Evolutionary conservation across 345 rosid species (phyloP).

Genomic region (Arabidopsis arenosa): DNA sequence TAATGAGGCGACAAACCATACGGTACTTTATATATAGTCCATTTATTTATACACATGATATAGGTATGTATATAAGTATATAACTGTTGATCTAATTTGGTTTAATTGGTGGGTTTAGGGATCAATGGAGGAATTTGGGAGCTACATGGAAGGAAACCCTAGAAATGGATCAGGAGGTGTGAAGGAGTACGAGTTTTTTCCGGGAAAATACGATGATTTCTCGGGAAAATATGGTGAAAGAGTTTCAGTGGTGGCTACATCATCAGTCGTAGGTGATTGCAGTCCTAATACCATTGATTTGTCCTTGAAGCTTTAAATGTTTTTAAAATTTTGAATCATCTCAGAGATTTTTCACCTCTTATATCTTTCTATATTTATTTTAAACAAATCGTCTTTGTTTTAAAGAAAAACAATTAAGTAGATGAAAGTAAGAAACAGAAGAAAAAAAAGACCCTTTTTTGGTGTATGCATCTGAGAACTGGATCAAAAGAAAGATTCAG

Average conservation of each 20-base stretch:
- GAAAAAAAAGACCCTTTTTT: slow-evolving; percentile 17
- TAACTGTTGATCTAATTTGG: background rate
- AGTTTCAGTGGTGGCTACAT: slow-evolving; percentile 44
- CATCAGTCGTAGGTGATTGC: slow-evolving; percentile 32
- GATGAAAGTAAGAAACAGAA: slow-evolving; percentile 28
- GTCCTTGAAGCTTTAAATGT: slow-evolving; percentile 78
- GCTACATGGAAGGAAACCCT: slow-evolving; percentile 51
- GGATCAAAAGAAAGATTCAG: slow-evolving; percentile 44
- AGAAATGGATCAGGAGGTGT: slow-evolving; percentile 40
- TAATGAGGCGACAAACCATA: slow-evolving; percentile 31
- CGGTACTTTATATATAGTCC: slow-evolving; percentile 22
- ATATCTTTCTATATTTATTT: slow-evolving; percentile 23
- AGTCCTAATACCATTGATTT: slow-evolving; percentile 60
- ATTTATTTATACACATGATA: background rate
- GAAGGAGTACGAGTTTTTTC: slow-evolving; percentile 78
- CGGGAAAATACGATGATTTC: slow-evolving; percentile 51
- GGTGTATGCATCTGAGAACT: slow-evolving; percentile 40
- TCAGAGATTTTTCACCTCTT: background rate
- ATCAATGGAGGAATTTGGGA: slow-evolving; percentile 37
- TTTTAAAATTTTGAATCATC: slow-evolving; percentile 11
- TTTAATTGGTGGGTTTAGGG: slow-evolving; percentile 18
- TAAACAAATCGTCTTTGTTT: background rate
- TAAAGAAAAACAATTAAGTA: background rate
- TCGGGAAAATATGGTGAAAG: slow-evolving; percentile 46
- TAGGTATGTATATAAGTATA: background rate